These are phyloP conservation scores for Erythrophleum fordii DNA, from an alignment of 306 rosid species.

Conservation along the genomic window DNA sequence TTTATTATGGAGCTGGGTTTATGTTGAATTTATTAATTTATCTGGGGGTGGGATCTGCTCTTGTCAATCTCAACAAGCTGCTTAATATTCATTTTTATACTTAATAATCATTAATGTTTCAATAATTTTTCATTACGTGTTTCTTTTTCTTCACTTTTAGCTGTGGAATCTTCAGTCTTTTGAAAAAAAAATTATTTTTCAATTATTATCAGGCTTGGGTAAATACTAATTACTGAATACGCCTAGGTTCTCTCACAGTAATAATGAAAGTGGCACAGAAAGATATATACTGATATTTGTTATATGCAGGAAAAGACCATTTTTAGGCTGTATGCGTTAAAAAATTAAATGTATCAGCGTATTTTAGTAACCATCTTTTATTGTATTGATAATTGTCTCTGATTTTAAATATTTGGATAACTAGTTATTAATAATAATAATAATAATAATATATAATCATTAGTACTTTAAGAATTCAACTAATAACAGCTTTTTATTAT, in stretches of 20 bases:
- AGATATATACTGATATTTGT: slow-evolving; percentile 45
- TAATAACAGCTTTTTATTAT: too few species aligned
- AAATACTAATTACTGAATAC: slow-evolving; percentile 43
- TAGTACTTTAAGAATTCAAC: too few species aligned
- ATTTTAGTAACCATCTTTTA: too few species aligned
- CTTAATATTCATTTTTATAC: slow-evolving; percentile 23
- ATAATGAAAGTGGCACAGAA: slow-evolving; percentile 66
- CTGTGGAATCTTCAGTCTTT: slow-evolving; percentile 57
- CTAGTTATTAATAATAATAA: too few species aligned
- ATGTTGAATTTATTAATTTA: slow-evolving; percentile 70
- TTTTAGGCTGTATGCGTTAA: neutral
- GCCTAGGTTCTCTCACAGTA: slow-evolving; percentile 48
- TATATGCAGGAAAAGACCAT: neutral
- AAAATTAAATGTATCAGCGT: neutral
- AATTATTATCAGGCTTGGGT: slow-evolving; percentile 4
- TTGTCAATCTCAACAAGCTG: slow-evolving; percentile 63
- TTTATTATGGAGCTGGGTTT: slow-evolving; percentile 56
- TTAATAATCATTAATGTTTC: slow-evolving; percentile 37
- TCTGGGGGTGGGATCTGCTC: slow-evolving; percentile 66
- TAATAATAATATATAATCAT: too few species aligned
- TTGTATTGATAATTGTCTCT: too few species aligned
- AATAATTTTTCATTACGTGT: slow-evolving; percentile 31
- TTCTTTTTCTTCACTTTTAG: slow-evolving; percentile 42
- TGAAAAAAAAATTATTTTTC: slow-evolving; percentile 14
- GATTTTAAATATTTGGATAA: too few species aligned